Base-by-base conservation (phyloP, 371 early-diverging fungal species). In the Apophysomyces sp. region DNA sequence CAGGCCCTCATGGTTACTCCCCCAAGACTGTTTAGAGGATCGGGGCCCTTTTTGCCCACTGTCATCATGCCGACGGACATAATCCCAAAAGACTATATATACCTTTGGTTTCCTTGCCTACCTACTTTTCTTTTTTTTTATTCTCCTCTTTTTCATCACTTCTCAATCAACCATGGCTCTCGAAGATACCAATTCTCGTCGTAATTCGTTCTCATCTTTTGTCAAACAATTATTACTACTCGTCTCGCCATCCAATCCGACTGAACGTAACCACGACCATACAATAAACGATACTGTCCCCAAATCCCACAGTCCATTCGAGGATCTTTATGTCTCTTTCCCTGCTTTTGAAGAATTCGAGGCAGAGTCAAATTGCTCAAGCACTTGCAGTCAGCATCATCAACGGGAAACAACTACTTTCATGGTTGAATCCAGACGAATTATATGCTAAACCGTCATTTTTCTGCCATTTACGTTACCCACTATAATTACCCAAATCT, bases 331-430 rank as follows among this genome's bases (percentile, higher is more conserved):
- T 60, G 44, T 65, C 49, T 65, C 66, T 30, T 65, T 65, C 34
- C 66, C 66, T 8, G 66, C 66, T 12, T 57, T 65, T 24, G 66
- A 65, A 52, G 66, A 65, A 51, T 56, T 56, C 21, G 66, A 65
- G 18, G 18, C 66, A 16, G 66, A 65, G 21, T 52, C 57, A 28
- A 65, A 61, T 57, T 60, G 57, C 16, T 21, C 51, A 31, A 34
- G 30, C 36, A 44, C 28, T 27, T 65, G 66, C 28, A 56, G 58
- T 55, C 60, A 55, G 49, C 60, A 65, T 9, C 60, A 65, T 30
- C 62, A 55, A 39, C 39, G 36, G 15, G 44, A 31, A n/a, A 40
- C 41, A n/a, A 16, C 44, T 18, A 37, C 28, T 12, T 59, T 59
- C 31, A 31, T 59, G 18, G 44, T 51, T 16, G 59, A 36, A 28